Conservation (phyloP, 75 land plant genomes). For the Selaginella tamariscina region DNA sequence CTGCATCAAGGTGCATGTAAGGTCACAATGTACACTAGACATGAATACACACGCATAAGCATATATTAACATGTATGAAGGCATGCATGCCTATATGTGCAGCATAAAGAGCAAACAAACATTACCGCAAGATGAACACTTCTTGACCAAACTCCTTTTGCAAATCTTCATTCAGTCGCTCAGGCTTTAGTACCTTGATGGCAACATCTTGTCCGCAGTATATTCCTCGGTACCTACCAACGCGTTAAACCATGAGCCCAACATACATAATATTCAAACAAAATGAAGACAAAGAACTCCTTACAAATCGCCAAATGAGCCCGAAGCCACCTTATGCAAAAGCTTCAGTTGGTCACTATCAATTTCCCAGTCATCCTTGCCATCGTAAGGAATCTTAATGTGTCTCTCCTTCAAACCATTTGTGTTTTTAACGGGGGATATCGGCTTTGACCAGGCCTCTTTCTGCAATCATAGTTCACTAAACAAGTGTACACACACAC, state of each 20-base stretch:
- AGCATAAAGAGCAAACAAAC: neutral
- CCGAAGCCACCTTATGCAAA: constrained; percentile 70
- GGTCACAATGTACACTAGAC: no score
- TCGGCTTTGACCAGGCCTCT: constrained; percentile 32
- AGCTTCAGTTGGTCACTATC: constrained; percentile 54
- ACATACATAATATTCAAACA: no score
- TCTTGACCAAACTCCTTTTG: constrained; percentile 91
- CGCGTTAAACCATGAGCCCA: no score
- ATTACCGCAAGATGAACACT: constrained; percentile 87
- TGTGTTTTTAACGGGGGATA: neutral
- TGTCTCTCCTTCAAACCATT: neutral
- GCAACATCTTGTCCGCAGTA: constrained; percentile 98
- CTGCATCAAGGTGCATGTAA: no score
- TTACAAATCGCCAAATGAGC: constrained; percentile 94
- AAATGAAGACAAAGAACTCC: constrained; percentile 19
- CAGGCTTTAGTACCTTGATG: constrained; percentile 79
- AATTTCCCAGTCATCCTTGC: constrained; percentile 96
- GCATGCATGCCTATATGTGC: no score
- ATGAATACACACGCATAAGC: no score
- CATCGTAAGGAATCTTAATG: constrained; percentile 63
- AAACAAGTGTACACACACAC: neutral
- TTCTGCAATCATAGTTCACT: constrained; percentile 31
- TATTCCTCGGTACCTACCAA: constrained; percentile 64
- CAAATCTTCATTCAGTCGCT: constrained; percentile 58
- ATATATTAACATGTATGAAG: no score